These are phyloP conservation scores for Sporisorium exsertum DNA, from an alignment of 1,284 basidiomycete genomes.

Conservation along the genomic window DNA sequence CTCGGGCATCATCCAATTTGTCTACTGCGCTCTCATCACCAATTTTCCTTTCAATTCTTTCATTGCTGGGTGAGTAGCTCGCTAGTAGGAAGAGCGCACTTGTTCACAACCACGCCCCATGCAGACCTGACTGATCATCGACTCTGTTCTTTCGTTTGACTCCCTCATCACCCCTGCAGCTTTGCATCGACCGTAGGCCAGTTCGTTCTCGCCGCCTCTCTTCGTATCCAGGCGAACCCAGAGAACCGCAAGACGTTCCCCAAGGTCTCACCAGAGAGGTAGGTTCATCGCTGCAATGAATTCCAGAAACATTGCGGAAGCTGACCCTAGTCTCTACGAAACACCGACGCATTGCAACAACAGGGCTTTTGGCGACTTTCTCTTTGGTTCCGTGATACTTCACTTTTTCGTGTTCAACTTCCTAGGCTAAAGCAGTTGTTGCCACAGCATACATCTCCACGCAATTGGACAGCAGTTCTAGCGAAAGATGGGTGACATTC, in stretches of 20 bases:
- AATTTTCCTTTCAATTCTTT: constrained; percentile 98
- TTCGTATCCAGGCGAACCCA: constrained; percentile 92
- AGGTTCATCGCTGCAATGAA: constrained; percentile 49
- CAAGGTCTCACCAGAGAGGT: constrained; percentile 91
- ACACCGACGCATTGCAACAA: background rate
- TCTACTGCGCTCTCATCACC: constrained; percentile 89
- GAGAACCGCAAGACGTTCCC: constrained; percentile 74
- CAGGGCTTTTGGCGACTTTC: constrained; percentile 87
- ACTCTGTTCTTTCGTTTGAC: background rate
- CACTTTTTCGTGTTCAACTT: constrained; percentile 99
- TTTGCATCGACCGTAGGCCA: constrained; percentile 94
- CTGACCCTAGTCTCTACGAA: constrained; percentile 25
- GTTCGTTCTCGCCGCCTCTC: constrained; percentile 91
- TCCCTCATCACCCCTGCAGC: constrained; percentile 71
- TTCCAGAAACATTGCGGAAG: background rate
- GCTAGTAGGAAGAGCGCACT: background rate
- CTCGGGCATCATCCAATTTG: constrained; percentile 88
- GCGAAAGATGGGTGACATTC: constrained; percentile 4
- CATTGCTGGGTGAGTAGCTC: constrained; percentile 82
- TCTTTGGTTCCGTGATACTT: constrained; percentile 89
- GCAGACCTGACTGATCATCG: background rate
- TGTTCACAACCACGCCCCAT: too few species aligned
- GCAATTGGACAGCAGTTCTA: background rate
- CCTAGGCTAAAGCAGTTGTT: constrained; percentile 74
- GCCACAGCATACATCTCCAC: background rate